Conservation (phyloP, 225 moss, liverwort and hornwort species). For the Climacium dendroides region DNA sequence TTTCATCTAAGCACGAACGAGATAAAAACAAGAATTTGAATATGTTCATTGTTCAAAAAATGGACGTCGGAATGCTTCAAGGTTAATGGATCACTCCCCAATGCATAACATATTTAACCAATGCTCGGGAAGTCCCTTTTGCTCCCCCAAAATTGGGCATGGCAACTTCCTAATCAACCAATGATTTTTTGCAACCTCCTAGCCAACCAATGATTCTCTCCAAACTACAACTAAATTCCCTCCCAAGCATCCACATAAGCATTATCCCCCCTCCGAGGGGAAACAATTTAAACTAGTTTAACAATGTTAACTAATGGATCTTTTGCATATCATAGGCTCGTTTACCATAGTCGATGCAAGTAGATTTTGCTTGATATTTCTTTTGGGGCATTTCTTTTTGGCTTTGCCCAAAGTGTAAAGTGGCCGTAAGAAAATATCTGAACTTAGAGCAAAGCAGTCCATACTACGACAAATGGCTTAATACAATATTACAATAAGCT, state of each 20-base stretch:
- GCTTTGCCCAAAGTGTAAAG: not conserved
- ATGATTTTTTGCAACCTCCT: too few relatives aligned
- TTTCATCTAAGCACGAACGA: too few relatives aligned
- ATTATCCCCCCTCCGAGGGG: not conserved
- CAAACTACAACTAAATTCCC: not conserved
- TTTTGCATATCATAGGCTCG: rapidly evolving
- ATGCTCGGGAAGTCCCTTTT: rapidly evolving
- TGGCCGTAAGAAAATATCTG: not conserved
- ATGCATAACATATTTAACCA: not conserved
- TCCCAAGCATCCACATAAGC: rapidly evolving
- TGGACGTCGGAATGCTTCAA: too few relatives aligned
- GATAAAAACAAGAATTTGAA: too few relatives aligned
- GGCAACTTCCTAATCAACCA: not conserved
- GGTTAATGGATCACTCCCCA: not conserved
- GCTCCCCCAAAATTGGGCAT: rapidly evolving
- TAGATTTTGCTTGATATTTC: too few relatives aligned
- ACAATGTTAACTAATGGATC: too few relatives aligned
- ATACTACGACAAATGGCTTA: not conserved
- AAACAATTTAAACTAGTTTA: not conserved
- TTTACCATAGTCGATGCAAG: too few relatives aligned
- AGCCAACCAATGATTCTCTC: too few relatives aligned
- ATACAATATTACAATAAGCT: not conserved
- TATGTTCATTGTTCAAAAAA: too few relatives aligned
- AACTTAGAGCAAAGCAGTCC: not conserved
- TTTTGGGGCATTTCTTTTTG: too few relatives aligned